These are phyloP conservation scores for Mimosa pudica DNA, from an alignment of 306 rosid genomes.

Conservation along the genomic window DNA sequence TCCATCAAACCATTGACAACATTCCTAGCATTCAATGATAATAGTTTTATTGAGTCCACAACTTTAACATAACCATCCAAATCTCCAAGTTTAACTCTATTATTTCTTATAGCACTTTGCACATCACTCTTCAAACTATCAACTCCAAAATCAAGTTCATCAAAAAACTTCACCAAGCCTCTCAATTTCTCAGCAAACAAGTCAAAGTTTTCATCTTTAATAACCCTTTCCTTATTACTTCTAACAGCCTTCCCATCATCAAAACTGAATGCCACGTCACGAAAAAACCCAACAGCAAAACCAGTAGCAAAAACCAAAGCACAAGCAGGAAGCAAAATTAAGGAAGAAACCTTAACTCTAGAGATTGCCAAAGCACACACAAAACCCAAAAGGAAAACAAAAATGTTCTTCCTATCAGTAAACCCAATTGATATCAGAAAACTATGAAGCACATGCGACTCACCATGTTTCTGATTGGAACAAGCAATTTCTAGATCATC, in stretches of 20 bases:
- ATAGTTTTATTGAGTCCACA: constrained; percentile 47
- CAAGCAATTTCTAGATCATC: constrained; percentile 52
- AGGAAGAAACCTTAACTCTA: constrained; percentile 83
- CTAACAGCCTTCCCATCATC: constrained; percentile 51
- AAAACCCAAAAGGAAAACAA: constrained; percentile 65
- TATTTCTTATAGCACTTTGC: constrained; percentile 55
- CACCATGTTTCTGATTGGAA: constrained; percentile 46
- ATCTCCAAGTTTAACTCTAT: constrained; percentile 59
- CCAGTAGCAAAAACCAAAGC: constrained; percentile 73
- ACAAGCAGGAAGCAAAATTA: constrained; percentile 74
- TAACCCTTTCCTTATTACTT: constrained; percentile 56
- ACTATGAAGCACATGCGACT: constrained; percentile 58
- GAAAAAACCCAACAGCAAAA: constrained; percentile 67
- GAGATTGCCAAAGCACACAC: constrained; percentile 83
- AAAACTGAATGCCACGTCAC: constrained; percentile 44
- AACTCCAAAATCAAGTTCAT: constrained; percentile 54
- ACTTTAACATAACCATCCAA: constrained; percentile 60
- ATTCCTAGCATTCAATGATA: constrained; percentile 52
- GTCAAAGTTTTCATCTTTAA: constrained; percentile 53
- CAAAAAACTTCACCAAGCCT: constrained; percentile 53
- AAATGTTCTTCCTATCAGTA: constrained; percentile 63
- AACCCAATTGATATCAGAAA: constrained; percentile 68
- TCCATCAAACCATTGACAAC: constrained; percentile 45
- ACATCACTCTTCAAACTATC: constrained; percentile 56
- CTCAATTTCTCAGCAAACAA: constrained; percentile 52